Evolutionary conservation across 148 eudicot genomes (phyloP), one percentile per base, ranked within the genome.

Genomic region (Camellia sinensis): DNA sequence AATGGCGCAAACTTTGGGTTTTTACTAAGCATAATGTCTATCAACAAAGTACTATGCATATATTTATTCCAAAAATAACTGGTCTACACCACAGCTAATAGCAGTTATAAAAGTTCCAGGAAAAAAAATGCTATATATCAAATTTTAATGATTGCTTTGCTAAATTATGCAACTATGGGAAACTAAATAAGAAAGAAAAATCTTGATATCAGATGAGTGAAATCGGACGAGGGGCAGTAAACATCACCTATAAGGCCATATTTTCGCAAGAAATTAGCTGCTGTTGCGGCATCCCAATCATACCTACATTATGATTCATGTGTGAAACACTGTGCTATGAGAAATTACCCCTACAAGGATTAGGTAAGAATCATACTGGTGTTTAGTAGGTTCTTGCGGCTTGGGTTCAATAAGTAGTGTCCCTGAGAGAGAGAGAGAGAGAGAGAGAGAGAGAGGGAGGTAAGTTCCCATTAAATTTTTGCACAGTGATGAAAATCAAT

Each of bases 341-440:
- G 22, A 40, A 1, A 11, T 9, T 17, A 40, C 6, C 29, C 69
- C n/a, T 9, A 64, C 45, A 61, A 71, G 37, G 19, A 37, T 14
- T 3, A 64, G 44, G 44, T 19, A 57, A 77, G 71, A 79, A 73
- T 57, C 93, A 80, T 92, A 94, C 97, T 97, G 99, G 81, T 97
- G 99, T 79, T 95, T 95, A 61, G 99, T 95, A 6, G 99, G 99
- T 84, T 95, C 99, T 81, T 95, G 99, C 17, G 99, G 97, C 86
- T 95, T 95, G 21, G 99, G 99, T 84, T 95, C 99, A 76, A 95
- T 93, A 29, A 97, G 98, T 76, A 97, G 79, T 71, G 93, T 94
- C 66, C 95, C 98, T 95, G 71, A 77, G 43, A n/a, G 54, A 79
- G 21, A 45, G 77, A 74, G 43, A 63, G 64, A 46, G 75, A 75